Evolutionary conservation across 352 stramenopile genomes (phyloP).

Genomic region (Globisporangium viniferum): DNA sequence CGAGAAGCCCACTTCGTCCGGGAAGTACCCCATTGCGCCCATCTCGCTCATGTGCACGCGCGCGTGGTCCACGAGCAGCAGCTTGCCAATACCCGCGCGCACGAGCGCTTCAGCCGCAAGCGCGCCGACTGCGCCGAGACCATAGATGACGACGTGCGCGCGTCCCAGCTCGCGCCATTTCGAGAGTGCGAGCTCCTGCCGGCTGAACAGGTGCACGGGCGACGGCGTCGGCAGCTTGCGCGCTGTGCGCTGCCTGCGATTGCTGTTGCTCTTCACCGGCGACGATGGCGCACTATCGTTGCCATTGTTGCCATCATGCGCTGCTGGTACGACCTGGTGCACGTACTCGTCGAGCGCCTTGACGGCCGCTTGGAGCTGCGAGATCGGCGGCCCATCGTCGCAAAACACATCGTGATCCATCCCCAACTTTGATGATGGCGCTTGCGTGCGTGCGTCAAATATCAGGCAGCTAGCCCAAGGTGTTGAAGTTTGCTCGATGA

Average conservation of each 20-base stretch:
- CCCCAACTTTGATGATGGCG: not conserved
- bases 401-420: constrained; percentile 40
- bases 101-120: constrained; percentile 31
- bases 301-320: not conserved
- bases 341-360: constrained; percentile 37
- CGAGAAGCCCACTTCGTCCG: constrained; percentile 35
- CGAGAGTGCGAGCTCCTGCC: constrained; percentile 19
- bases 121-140: constrained; percentile 25
- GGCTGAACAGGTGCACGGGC: constrained; percentile 27
- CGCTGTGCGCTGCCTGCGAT: not conserved
- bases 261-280: not conserved
- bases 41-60: constrained; percentile 25
- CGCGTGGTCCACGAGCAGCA: constrained; percentile 36
- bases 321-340: constrained; percentile 16
- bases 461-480: not conserved
- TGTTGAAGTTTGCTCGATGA: not conserved
- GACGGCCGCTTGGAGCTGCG: constrained; percentile 35
- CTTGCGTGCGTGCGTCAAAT: not conserved
- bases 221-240: constrained; percentile 10
- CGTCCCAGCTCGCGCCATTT: constrained; percentile 28
- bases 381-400: constrained; percentile 40
- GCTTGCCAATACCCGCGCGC: constrained; percentile 26
- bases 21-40: constrained; percentile 23
- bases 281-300: not conserved
- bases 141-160: constrained; percentile 30